These are phyloP conservation scores for Fragaria nilgerrensis DNA, from an alignment of 306 rosid species.

Conservation along the genomic window DNA sequence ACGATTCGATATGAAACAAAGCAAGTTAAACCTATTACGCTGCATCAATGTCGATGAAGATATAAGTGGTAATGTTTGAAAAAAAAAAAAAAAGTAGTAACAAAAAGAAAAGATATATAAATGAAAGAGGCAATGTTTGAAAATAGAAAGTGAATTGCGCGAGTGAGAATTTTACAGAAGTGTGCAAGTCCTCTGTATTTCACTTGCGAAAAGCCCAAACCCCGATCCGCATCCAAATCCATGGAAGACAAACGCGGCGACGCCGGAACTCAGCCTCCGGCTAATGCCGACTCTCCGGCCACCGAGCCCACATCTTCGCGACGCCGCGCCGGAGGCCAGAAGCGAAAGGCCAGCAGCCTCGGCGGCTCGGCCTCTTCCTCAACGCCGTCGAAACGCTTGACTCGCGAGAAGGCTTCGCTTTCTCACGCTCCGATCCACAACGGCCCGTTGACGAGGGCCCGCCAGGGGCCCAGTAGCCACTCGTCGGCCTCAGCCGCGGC, in stretches of 20 bases:
- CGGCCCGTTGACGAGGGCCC: constrained; percentile 91
- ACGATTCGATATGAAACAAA: too few species aligned
- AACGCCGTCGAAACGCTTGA: constrained; percentile 65
- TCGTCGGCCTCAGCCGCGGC: constrained; percentile 23
- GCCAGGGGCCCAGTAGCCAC: constrained; percentile 59
- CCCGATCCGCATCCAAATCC: not conserved
- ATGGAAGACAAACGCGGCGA: constrained; percentile 90
- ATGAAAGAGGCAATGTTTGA: not conserved
- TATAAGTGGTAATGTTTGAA: too few species aligned
- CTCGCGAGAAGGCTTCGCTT: constrained; percentile 67
- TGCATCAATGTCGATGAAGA: too few species aligned
- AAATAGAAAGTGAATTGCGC: not conserved
- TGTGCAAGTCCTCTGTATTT: not conserved
- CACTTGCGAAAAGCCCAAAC: not conserved
- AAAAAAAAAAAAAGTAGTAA: too few species aligned
- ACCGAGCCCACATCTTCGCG: constrained; percentile 59
- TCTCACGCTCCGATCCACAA: constrained; percentile 59
- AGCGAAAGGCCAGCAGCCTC: constrained; percentile 52
- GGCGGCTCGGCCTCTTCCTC: constrained; percentile 54
- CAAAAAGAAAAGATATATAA: too few species aligned
- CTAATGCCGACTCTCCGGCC: constrained; percentile 47
- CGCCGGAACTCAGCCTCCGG: constrained; percentile 38
- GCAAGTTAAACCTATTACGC: too few species aligned
- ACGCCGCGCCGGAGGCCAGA: constrained; percentile 75
- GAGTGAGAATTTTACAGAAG: not conserved